These are phyloP conservation scores for Apiospora saccharicola DNA, from an alignment of 2,329 filamentous ascomycete genomes.

Conservation along the genomic window DNA sequence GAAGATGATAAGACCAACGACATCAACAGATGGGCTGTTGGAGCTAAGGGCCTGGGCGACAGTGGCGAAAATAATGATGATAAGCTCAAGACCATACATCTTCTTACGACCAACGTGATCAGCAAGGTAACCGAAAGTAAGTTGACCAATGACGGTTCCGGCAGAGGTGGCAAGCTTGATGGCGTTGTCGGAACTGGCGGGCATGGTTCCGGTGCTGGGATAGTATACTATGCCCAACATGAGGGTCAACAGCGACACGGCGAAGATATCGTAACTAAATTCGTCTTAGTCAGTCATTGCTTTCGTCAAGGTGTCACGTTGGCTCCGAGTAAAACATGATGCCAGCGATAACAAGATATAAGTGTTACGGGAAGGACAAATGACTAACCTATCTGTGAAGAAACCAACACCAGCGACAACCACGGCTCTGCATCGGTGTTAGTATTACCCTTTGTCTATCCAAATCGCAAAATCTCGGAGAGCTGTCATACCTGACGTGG, in stretches of 20 bases:
- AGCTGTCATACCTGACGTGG: constrained; percentile 62
- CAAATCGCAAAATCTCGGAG: neutral
- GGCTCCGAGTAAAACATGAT: neutral
- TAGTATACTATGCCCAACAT: constrained; percentile 85
- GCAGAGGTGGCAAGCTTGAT: constrained; percentile 87
- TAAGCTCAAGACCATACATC: constrained; percentile 77
- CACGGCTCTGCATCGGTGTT: constrained; percentile 62
- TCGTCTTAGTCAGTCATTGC: neutral
- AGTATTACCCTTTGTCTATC: constrained; percentile 21
- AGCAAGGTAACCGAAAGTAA: constrained; percentile 80
- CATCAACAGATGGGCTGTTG: constrained; percentile 67
- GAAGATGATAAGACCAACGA: constrained; percentile 76
- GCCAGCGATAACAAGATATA: neutral
- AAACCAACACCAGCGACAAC: constrained; percentile 85
- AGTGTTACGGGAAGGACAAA: neutral
- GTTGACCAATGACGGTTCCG: constrained; percentile 83
- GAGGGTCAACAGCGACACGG: constrained; percentile 73
- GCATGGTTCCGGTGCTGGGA: constrained; percentile 64
- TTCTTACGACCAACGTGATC: constrained; percentile 79
- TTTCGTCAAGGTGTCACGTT: neutral
- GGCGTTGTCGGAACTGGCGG: constrained; percentile 74
- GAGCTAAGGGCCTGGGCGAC: constrained; percentile 74
- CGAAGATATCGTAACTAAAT: constrained; percentile 75
- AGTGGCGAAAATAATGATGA: constrained; percentile 81
- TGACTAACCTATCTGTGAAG: constrained; percentile 74